phyloP scores from a whole-genome alignment of 2,329 filamentous ascomycete genomes.

The Trichoderma sp. region DNA sequence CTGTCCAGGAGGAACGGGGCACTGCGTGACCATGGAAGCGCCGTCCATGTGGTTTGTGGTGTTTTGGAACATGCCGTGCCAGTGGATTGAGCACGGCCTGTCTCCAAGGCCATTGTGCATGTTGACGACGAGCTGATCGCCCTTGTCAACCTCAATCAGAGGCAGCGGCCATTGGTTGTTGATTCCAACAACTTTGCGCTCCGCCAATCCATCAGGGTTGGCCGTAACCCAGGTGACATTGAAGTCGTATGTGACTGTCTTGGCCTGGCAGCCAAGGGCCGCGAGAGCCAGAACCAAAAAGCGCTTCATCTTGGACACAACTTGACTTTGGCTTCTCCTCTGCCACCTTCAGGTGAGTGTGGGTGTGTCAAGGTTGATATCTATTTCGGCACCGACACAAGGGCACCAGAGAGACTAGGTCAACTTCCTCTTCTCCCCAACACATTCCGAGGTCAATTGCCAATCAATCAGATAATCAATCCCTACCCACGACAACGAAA shows the following conservation, averaged over 20 bases:
- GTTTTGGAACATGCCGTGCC: conserved; percentile 61
- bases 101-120: conserved; percentile 51
- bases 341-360: neutral
- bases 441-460: neutral
- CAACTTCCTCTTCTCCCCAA: neutral
- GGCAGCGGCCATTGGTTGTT: conserved; percentile 66
- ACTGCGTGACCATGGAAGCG: conserved; percentile 54
- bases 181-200: conserved; percentile 60
- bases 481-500: neutral
- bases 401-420: neutral
- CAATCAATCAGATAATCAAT: conserved; percentile 12
- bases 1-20: conserved; percentile 50
- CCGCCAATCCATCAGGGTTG: conserved; percentile 57
- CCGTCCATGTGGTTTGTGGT: conserved; percentile 61
- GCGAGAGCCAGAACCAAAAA: conserved; percentile 2
- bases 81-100: conserved; percentile 49
- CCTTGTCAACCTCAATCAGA: conserved; percentile 51
- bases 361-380: conserved; percentile 3
- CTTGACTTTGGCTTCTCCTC: neutral
- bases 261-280: conserved; percentile 22
- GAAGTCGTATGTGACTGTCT: conserved; percentile 55
- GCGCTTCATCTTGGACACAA: neutral
- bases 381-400: neutral
- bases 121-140: conserved; percentile 50
- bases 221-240: conserved; percentile 60